These are phyloP conservation scores for Mollisia scopiformis DNA, from an alignment of 2,329 filamentous ascomycete genomes.

Conservation along the genomic window DNA sequence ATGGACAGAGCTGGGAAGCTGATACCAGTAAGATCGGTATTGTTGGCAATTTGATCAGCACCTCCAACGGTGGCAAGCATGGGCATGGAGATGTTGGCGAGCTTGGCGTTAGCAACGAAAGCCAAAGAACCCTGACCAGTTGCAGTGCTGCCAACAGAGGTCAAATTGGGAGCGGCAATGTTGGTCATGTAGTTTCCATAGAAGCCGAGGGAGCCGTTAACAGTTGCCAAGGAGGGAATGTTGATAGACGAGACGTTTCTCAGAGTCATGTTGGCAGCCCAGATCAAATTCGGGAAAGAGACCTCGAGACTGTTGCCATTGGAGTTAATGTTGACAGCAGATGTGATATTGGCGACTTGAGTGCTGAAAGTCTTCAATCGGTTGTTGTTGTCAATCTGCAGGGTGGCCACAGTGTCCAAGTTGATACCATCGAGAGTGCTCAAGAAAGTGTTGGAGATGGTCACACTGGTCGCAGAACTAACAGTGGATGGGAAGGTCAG, in stretches of 20 bases:
- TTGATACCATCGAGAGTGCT: constrained; percentile 79
- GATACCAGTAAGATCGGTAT: constrained; percentile 72
- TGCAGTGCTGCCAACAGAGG: constrained; percentile 51
- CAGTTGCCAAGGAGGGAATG: constrained; percentile 70
- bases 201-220: constrained; percentile 83
- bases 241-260: constrained; percentile 76
- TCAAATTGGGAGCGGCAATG: constrained; percentile 72
- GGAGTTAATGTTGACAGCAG: constrained; percentile 72
- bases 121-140: constrained; percentile 54
- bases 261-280: constrained; percentile 80
- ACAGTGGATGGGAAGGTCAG: constrained; percentile 65
- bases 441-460: constrained; percentile 86
- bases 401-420: constrained; percentile 68
- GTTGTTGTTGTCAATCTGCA: constrained; percentile 91
- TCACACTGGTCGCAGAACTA: constrained; percentile 67
- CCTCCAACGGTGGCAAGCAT: constrained; percentile 70
- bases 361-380: constrained; percentile 77
- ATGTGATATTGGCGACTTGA: constrained; percentile 75
- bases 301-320: constrained; percentile 76
- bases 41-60: constrained; percentile 87
- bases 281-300: constrained; percentile 76
- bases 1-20: constrained; percentile 70
- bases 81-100: constrained; percentile 78
- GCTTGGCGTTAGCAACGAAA: constrained; percentile 63
- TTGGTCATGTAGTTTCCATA: constrained; percentile 72